A percentile compares a stretch with the other conserved stretches of the same genome.
These are phyloP conservation scores for Turritis glabra DNA, from an alignment of 345 rosid genomes.

Conservation along the genomic window DNA sequence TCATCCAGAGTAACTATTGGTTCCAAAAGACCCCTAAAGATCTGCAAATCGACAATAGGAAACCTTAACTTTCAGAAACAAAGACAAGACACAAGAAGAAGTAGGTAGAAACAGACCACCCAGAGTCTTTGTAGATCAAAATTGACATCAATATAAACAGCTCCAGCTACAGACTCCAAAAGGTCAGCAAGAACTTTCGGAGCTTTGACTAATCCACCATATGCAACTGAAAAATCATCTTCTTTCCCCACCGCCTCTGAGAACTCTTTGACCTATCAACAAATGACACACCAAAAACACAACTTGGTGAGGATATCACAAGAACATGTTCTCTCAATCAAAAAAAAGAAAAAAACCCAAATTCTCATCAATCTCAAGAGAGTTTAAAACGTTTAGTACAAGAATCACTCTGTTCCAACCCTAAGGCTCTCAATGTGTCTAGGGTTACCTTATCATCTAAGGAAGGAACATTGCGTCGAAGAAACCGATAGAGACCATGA, in stretches of 20 bases:
- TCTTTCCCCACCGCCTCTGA: slow-evolving; percentile 53
- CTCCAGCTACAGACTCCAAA: slow-evolving; percentile 77
- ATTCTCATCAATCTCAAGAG: background rate
- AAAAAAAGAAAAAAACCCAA: background rate
- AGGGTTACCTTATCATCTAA: slow-evolving; percentile 55
- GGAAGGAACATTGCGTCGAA: slow-evolving; percentile 46
- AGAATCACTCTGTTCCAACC: background rate
- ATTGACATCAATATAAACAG: slow-evolving; percentile 58
- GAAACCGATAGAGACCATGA: slow-evolving; percentile 47
- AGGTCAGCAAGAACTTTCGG: slow-evolving; percentile 83
- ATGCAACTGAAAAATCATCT: slow-evolving; percentile 39
- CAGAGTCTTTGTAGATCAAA: slow-evolving; percentile 64
- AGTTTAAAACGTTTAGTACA: background rate
- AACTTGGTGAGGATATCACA: slow-evolving; percentile 1
- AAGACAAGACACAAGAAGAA: background rate
- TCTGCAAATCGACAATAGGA: slow-evolving; percentile 42
- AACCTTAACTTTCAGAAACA: background rate
- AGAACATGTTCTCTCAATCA: background rate
- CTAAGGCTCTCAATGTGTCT: background rate
- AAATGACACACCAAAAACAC: background rate
- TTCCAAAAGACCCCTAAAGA: slow-evolving; percentile 65
- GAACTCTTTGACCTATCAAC: slow-evolving; percentile 61
- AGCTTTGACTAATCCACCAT: slow-evolving; percentile 76
- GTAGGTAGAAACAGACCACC: slow-evolving; percentile 51
- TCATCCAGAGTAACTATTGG: slow-evolving; percentile 61